Evolutionary conservation across 331 rosid species (phyloP), one percentile per base, ranked within the genome.

Genomic region (Pyracantha coccinea): DNA sequence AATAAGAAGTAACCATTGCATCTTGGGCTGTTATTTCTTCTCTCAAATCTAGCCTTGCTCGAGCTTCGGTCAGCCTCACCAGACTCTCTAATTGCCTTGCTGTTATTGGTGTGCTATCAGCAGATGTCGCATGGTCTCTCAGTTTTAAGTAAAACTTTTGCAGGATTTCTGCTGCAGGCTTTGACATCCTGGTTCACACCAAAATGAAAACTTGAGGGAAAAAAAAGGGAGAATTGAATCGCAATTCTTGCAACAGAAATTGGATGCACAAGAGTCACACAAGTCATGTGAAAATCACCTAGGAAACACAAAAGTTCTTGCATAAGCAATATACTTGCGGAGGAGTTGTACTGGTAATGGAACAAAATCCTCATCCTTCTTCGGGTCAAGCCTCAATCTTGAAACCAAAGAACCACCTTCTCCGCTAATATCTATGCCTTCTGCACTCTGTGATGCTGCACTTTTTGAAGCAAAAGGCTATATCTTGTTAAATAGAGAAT

Each of bases 61-160:
- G 95, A 80, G 97, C 97, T 85, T 92, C 90, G 59, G 97, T 97
- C 65, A 94, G 85, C 87, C 99, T 89, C 78, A 94, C 97, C 44
- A 94, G 88, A 85, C 99, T 94, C 85, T 94, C 97, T 67, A 94
- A 86, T 79, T 94, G 99, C 84, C 58, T 52, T 52, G 99, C 97
- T 67, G 99, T 94, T 76, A 92, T 92, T 52, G 97, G 99, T 58
- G 99, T 95, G 57, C 97, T 71, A 84, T 92, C 99, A 74, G 90
- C 93, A 67, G 97, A 69, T 52, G 58, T 50, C 57, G n/a, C 87
- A 72, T 77, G 97, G 81, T 92, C 97, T 74, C 99, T 87, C 31
- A 89, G 89, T 79, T 82, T 82, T 53, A 92, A 87, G 86, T 95
- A 92, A 80, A 92, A 92, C 75, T 86, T 92, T 78, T 95, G 93